Percentiles rank a stretch among this genome's conserved stretches.
phyloP scores from a whole-genome alignment of 1,284 basidiomycete genomes.

The Ceraceosorus bombacis region DNA sequence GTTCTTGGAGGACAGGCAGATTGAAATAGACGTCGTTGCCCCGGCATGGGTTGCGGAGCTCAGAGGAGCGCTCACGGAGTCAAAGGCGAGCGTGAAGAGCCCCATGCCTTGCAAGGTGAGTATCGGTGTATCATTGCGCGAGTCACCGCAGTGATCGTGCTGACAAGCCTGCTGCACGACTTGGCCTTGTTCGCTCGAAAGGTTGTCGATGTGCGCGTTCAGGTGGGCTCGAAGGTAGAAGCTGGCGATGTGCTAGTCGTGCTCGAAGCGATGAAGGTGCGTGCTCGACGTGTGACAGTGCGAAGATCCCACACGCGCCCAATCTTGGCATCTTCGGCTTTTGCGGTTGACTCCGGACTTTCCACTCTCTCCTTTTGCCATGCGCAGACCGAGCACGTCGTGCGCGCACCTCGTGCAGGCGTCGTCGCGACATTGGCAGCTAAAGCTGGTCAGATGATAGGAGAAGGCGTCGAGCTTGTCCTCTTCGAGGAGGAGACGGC shows the following conservation, averaged over 20 bases:
- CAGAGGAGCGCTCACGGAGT: slow-evolving; percentile 33
- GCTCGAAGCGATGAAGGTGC: slow-evolving; percentile 83
- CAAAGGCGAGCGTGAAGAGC: slow-evolving; percentile 54
- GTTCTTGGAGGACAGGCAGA: slow-evolving; percentile 5
- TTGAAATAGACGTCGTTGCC: slow-evolving; percentile 15
- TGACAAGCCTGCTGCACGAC: slow-evolving; percentile 17
- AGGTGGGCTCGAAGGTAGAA: slow-evolving; percentile 66
- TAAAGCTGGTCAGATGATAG: slow-evolving; percentile 66
- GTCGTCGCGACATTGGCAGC: slow-evolving; percentile 58
- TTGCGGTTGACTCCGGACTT: not conserved
- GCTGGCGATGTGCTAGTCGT: slow-evolving; percentile 72
- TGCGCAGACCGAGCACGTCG: slow-evolving; percentile 58
- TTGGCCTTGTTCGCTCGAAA: slow-evolving; percentile 7
- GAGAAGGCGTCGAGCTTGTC: slow-evolving; percentile 72
- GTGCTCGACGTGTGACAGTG: not conserved
- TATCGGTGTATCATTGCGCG: slow-evolving; percentile 4
- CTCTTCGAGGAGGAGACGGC: slow-evolving; percentile 46
- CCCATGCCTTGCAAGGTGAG: slow-evolving; percentile 78
- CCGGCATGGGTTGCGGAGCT: slow-evolving; percentile 20
- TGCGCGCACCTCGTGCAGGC: slow-evolving; percentile 64
- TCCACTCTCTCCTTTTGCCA: not conserved
- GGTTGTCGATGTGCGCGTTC: slow-evolving; percentile 69
- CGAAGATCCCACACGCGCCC: no score
- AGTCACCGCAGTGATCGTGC: slow-evolving; percentile 6
- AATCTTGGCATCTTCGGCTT: no score